Conservation (phyloP, 345 rosid genomes). For the Lagerstroemia speciosa region DNA sequence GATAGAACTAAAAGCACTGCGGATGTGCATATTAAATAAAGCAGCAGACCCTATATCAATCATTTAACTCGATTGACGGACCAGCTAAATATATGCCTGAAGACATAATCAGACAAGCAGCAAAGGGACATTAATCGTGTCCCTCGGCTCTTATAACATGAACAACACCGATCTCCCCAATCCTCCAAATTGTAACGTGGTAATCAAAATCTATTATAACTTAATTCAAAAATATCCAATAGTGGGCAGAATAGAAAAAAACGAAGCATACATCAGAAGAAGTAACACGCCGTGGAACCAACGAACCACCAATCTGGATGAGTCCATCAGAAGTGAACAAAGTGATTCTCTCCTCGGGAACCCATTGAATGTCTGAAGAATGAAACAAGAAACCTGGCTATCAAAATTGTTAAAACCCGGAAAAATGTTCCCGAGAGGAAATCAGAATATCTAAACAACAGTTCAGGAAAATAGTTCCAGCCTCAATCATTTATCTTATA, state of each 20-base stretch:
- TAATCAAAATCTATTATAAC: too few relatives aligned
- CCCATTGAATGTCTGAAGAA: conserved; percentile 60
- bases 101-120: neutral
- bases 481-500: neutral
- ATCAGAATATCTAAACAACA: neutral
- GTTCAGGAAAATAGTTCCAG: neutral
- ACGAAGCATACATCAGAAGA: conserved; percentile 43
- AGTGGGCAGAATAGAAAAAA: too few relatives aligned
- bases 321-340: conserved; percentile 84
- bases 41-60: neutral
- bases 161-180: too few relatives aligned
- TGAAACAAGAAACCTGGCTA: neutral
- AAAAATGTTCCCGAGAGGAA: neutral
- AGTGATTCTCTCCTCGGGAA: conserved; percentile 72
- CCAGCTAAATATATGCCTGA: neutral
- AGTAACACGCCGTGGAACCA: conserved; percentile 58
- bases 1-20: neutral
- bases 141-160: too few relatives aligned
- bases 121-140: neutral
- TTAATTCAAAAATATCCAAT: neutral
- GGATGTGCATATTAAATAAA: neutral
- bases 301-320: conserved; percentile 78
- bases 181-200: too few relatives aligned
- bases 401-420: neutral
- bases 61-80: neutral